A percentile compares a stretch with the other conserved stretches of the same genome.
Evolutionary conservation across 2,329 filamentous ascomycete genomes (phyloP).

Genomic region (Pyricularia grisea): DNA sequence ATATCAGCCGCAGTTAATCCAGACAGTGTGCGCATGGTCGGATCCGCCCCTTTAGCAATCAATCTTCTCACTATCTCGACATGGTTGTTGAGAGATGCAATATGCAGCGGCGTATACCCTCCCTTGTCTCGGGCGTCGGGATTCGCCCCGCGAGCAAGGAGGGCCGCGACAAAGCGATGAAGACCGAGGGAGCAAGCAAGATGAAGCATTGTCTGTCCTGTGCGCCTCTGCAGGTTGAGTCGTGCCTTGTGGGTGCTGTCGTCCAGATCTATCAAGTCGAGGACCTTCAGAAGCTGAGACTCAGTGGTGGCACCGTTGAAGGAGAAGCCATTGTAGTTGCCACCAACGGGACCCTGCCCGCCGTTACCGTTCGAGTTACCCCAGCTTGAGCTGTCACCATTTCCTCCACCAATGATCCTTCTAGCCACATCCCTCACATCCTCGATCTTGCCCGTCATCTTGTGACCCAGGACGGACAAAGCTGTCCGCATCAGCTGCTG

Average conservation of each 20-base stretch:
- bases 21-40: conserved; percentile 58
- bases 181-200: conserved; percentile 68
- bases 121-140: conserved; percentile 66
- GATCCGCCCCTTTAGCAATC: conserved; percentile 63
- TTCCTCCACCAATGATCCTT: conserved; percentile 48
- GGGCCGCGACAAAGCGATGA: conserved; percentile 64
- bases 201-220: conserved; percentile 74
- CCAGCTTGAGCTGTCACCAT: conserved; percentile 12
- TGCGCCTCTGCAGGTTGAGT: conserved; percentile 51
- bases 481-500: conserved; percentile 60
- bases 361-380: conserved; percentile 30
- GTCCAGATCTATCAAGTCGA: conserved; percentile 73
- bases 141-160: conserved; percentile 70
- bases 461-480: conserved; percentile 52
- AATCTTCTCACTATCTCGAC: conserved; percentile 67
- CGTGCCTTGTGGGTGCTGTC: conserved; percentile 59
- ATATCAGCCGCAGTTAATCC: conserved; percentile 65
- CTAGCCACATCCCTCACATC: conserved; percentile 54
- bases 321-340: conserved; percentile 23
- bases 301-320: conserved; percentile 44
- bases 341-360: conserved; percentile 19
- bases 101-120: conserved; percentile 74
- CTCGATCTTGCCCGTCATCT: conserved; percentile 53
- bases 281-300: conserved; percentile 57
- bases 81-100: conserved; percentile 69